These are phyloP conservation scores for Beta macrorhiza DNA, from an alignment of 179 eudicot species.

Conservation along the genomic window DNA sequence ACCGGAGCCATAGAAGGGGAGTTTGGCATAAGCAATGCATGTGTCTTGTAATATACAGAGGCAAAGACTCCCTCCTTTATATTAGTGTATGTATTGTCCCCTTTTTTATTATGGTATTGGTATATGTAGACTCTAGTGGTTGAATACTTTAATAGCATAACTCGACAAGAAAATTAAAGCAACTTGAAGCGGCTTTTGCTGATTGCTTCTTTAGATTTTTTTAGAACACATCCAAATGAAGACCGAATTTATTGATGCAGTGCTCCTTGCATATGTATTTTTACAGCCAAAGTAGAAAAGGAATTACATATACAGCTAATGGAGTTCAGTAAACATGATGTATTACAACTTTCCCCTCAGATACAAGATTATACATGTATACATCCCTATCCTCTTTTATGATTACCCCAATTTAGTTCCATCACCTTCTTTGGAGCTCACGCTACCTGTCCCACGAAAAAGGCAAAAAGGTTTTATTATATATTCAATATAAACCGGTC, in stretches of 20 bases:
- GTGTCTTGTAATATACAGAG: not conserved
- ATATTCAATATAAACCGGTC: no score
- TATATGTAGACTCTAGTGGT: not conserved
- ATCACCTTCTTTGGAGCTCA: slow-evolving; percentile 9
- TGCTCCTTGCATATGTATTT: slow-evolving; percentile 25
- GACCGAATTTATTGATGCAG: slow-evolving; percentile 19
- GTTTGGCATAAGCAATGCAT: no score
- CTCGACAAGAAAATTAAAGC: not conserved
- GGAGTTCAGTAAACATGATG: slow-evolving; percentile 20
- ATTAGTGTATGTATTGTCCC: not conserved
- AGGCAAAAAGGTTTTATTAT: not conserved
- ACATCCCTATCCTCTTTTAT: slow-evolving; percentile 10
- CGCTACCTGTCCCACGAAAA: slow-evolving; percentile 13
- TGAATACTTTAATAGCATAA: not conserved
- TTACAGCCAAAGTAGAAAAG: slow-evolving; percentile 13
- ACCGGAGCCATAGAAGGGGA: no score
- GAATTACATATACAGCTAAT: slow-evolving; percentile 24
- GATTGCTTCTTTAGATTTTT: not conserved
- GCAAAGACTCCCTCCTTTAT: not conserved
- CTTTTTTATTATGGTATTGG: not conserved
- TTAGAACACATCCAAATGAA: not conserved
- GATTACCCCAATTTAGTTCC: not conserved
- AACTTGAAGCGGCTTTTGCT: not conserved
- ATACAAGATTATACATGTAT: slow-evolving; percentile 24
- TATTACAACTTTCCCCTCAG: not conserved